Evolutionary conservation across 2,329 filamentous ascomycete genomes (phyloP).

Genomic region (Hypoxylon rubiginosum): DNA sequence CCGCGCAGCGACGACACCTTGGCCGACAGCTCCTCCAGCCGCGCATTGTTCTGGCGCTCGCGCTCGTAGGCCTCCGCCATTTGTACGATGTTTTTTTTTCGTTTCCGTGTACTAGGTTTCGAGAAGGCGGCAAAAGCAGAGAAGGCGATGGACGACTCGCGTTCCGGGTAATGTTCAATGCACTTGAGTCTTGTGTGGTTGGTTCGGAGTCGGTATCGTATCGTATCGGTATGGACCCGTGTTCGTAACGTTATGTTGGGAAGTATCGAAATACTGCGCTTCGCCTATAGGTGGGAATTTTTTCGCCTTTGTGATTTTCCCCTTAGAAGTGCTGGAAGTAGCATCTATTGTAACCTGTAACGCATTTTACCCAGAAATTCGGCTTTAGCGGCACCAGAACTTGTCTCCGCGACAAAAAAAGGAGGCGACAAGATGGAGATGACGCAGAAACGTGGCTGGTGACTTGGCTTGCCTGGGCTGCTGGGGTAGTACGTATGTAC

Average conservation of each 20-base stretch:
- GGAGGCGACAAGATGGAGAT: slow-evolving; percentile 42
- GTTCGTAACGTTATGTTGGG: background rate
- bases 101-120: background rate
- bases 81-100: slow-evolving; percentile 11
- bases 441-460: slow-evolving; percentile 49
- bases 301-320: slow-evolving; percentile 13
- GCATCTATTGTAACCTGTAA: slow-evolving; percentile 18
- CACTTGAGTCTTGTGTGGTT: too few species aligned
- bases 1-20: slow-evolving; percentile 94
- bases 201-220: too few species aligned
- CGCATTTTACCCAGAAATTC: slow-evolving; percentile 24
- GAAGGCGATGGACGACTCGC: background rate
- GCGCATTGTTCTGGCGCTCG: slow-evolving; percentile 92
- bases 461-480: too few species aligned
- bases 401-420: slow-evolving; percentile 35
- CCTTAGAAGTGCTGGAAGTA: slow-evolving; percentile 15
- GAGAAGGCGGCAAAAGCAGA: background rate
- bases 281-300: slow-evolving; percentile 1
- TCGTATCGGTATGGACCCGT: slow-evolving; percentile 5
- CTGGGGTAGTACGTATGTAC: background rate
- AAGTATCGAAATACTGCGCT: background rate
- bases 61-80: slow-evolving; percentile 86
- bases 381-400: slow-evolving; percentile 23
- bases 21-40: slow-evolving; percentile 87
- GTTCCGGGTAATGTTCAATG: slow-evolving; percentile 2